Base-by-base conservation (phyloP, 441 rosid genomes). In the Lepidium campestre region DNA sequence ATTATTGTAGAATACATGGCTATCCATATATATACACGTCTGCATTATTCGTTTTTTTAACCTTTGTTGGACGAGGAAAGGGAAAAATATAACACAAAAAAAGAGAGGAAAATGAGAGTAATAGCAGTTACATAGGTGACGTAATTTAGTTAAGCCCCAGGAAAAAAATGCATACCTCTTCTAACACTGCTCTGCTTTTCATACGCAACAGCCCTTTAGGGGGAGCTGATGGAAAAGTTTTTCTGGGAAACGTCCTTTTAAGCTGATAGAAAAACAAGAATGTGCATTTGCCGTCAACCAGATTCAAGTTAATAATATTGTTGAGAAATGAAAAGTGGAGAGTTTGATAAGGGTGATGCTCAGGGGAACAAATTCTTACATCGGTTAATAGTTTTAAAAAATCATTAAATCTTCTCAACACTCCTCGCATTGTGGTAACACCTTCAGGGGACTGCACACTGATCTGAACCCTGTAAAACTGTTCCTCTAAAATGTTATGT, bases 381-480 rank as follows among this genome's bases (percentile, higher is more conserved):
- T 89, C 92, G n/a, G 83, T 50, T 76, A 79, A 89, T 72, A 94
- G 85, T 86, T 82, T 88, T 61, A 92, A 65, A 73, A 92, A 90
- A 71, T 95, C 93, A 84, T 87, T 95, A 82, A 95, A 95, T 82
- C 99, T 87, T 85, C 98, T 83, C 80, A 89, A 77, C 19, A 90
- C 86, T 62, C 79, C 93, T 42, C 81, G 86, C 36, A 77, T 79
- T 35, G 85, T 76, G 42, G 98, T 91, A 64, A 82, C 68, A 62
- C 97, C 99, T 75, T 88, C 96, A 23, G 96, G 96, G 31, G 99
- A 90, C 75, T 95, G 98, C 49, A 95, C 5, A 67, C 98, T 90
- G 65, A 92, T 77, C 85, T 95, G 96, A 73, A 92, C 90, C 97
- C 99, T 92, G 90, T 95, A 95, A 88, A 92, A 95, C 99, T 95